Evolutionary conservation across 139 green algal genomes (phyloP), one percentile per base, ranked within the genome.

Genomic region (Chlorella sp.): DNA sequence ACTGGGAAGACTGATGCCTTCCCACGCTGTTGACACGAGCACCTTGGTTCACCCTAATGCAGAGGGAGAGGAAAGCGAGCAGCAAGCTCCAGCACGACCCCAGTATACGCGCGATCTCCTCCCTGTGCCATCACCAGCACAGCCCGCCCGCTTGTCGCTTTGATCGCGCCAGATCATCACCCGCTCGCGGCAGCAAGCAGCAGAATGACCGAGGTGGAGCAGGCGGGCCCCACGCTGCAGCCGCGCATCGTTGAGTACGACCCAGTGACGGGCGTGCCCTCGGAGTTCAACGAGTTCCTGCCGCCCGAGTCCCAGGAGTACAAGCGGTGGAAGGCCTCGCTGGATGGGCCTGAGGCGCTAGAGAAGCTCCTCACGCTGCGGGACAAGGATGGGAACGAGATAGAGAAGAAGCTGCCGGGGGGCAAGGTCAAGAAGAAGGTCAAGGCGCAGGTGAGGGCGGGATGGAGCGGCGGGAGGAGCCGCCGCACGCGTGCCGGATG

Each of bases 271-370:
- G 55, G 55, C 24, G 55, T 64, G 55, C 55, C 55, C 20, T 64
- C 55, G 20, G 90, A 96, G 72, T 97, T 93, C 83, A 96, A 97
- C 69, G 89, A 96, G 35, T 93, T 77, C 74, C 72, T 97, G 36
- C 93, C 92, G 0, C 55, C 62, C 36, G 91, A 97, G 29, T 88
- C 79, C 34, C 77, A 82, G 0, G 93, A 97, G 73, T 96, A 92
- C 79, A 97, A 94, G 71, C 85, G 83, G 49, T 96, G 86, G 88
- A 93, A 94, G 72, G 84, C 88, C 0, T 76, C 83, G 5, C 74
- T 91, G 60, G 82, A 86, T n/a, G 86, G 77, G 6, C 69, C 71
- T 63, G 82, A 83, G 76, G 75, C 35, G 4, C 32, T 94, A 55
- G 87, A 80, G 2, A 83, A 84, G 67, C 75, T 96, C 17, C 76